Evolutionary conservation across 2,329 filamentous ascomycete species (phyloP).

Genomic region (Stemphylium lycopersici): DNA sequence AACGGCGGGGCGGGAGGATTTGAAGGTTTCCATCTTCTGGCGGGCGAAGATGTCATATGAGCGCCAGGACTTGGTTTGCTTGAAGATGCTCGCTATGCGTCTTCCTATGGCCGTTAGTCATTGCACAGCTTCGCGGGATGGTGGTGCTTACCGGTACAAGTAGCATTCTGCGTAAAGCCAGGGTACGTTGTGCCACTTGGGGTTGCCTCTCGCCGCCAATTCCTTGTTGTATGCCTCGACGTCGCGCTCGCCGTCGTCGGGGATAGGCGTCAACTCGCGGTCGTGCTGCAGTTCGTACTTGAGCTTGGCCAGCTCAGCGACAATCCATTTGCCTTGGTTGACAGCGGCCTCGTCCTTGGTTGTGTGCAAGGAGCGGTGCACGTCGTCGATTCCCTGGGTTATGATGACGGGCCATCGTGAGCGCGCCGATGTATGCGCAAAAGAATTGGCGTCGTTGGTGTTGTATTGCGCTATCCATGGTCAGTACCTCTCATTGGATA

Average conservation of each 20-base stretch:
- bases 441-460: constrained; percentile 83
- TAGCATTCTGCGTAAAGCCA: constrained; percentile 97
- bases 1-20: constrained; percentile 85
- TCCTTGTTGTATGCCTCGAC: constrained; percentile 85
- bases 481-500: background rate
- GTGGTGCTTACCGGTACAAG: constrained; percentile 70
- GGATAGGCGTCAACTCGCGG: constrained; percentile 74
- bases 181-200: constrained; percentile 81
- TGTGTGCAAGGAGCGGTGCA: constrained; percentile 74
- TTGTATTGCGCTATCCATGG: constrained; percentile 68
- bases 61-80: constrained; percentile 81
- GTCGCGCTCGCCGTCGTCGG: constrained; percentile 78
- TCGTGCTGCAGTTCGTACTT: constrained; percentile 98
- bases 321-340: constrained; percentile 84
- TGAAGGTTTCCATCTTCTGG: constrained; percentile 91
- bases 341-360: constrained; percentile 67
- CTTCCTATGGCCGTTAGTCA: constrained; percentile 55
- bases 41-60: constrained; percentile 85
- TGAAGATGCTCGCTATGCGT: constrained; percentile 81
- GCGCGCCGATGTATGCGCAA: constrained; percentile 82
- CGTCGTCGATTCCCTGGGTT: constrained; percentile 90
- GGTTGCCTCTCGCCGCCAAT: constrained; percentile 72
- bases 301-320: constrained; percentile 76
- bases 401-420: constrained; percentile 94
- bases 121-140: too few relatives aligned